phyloP scores from a whole-genome alignment of 441 rosid species.

The Gossypium schwendimanii region DNA sequence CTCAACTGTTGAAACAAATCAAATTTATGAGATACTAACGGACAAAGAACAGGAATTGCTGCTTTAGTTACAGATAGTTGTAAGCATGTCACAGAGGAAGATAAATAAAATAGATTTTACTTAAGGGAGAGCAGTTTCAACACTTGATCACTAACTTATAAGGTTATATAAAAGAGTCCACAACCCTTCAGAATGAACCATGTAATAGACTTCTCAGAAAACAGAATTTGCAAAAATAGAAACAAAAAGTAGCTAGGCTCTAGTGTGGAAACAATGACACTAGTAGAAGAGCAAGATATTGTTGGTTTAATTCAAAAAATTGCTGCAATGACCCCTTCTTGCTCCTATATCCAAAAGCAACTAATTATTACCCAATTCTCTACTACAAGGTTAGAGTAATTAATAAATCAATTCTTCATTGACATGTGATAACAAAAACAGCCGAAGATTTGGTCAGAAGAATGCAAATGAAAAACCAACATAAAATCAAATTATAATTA shows the following conservation, averaged over 20 bases:
- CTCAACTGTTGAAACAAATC: constrained; percentile 4
- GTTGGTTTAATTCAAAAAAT: not conserved
- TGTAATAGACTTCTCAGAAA: constrained; percentile 4
- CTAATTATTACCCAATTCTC: not conserved
- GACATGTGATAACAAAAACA: not conserved
- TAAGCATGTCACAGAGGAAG: not conserved
- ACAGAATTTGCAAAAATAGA: not conserved
- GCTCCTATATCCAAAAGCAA: constrained; percentile 1
- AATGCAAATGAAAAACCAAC: not conserved
- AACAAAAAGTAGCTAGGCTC: not conserved
- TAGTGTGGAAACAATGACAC: not conserved
- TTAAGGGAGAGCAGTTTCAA: not conserved
- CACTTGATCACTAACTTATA: not conserved
- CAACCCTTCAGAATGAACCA: not conserved
- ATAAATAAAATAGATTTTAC: not conserved
- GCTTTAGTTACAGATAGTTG: not conserved
- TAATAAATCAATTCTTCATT: not conserved
- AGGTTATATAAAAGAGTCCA: not conserved
- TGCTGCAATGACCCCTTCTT: not conserved
- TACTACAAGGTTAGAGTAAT: not conserved
- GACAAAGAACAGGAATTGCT: not conserved
- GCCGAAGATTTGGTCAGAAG: not conserved
- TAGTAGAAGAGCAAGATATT: not conserved
- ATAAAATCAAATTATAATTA: not conserved
- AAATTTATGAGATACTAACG: not conserved